Evolutionary conservation across 768 basidiomycete species (phyloP).

Genomic region (Cyclocybe cylindracea): DNA sequence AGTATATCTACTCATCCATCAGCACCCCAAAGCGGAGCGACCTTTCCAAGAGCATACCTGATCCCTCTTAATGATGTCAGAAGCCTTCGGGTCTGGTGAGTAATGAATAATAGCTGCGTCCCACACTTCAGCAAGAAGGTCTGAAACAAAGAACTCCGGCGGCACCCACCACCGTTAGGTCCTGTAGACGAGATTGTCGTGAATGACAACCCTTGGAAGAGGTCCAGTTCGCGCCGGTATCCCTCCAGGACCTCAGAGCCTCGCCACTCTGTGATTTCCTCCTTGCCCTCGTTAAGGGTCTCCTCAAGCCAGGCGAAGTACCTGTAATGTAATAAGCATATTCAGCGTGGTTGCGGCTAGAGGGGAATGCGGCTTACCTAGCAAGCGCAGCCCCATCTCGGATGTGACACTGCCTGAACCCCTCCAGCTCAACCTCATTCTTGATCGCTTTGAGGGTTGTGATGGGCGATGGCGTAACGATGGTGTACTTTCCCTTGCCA

Average conservation of each 20-base stretch:
- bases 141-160: background rate
- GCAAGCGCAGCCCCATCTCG: constrained; percentile 88
- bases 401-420: constrained; percentile 87
- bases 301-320: constrained; percentile 98
- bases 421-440: constrained; percentile 79
- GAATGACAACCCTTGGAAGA: constrained; percentile 90
- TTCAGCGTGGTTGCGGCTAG: too few species aligned
- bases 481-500: constrained; percentile 63
- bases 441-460: constrained; percentile 82
- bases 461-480: constrained; percentile 65
- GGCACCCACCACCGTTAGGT: constrained; percentile 77
- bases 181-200: constrained; percentile 91
- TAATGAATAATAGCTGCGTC: constrained; percentile 90
- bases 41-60: constrained; percentile 43
- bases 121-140: background rate
- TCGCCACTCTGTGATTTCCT: constrained; percentile 69
- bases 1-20: constrained; percentile 33
- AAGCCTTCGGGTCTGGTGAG: constrained; percentile 71
- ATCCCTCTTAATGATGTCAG: constrained; percentile 73
- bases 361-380: constrained; percentile 24
- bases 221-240: constrained; percentile 76
- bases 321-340: too few species aligned
- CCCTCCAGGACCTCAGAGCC: constrained; percentile 78
- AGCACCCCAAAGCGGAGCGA: background rate
- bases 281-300: constrained; percentile 59